Conservation (phyloP, 148 eudicot genomes). For the Silene uniflora region DNA sequence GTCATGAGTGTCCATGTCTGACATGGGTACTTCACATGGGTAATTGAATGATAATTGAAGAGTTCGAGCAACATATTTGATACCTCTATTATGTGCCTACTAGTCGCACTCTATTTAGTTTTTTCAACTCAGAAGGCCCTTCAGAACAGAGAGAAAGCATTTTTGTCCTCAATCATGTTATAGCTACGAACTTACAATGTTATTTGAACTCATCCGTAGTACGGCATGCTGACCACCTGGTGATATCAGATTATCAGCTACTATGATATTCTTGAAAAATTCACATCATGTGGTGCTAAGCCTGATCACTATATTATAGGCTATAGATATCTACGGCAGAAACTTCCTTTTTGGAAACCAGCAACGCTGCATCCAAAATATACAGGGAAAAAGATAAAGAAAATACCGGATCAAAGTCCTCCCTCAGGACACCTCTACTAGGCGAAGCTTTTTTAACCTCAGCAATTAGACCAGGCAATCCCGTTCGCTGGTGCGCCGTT, state of each 20-base stretch:
- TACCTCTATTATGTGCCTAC: not conserved
- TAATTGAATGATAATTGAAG: not conserved
- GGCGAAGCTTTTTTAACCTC: conserved; percentile 99
- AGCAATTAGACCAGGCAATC: conserved; percentile 86
- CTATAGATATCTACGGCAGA: not conserved
- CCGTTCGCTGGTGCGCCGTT: conserved; percentile 58
- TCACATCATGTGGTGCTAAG: not conserved
- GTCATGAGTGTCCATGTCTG: no score
- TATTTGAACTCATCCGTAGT: not conserved
- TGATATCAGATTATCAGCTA: not conserved
- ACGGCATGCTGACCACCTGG: not conserved
- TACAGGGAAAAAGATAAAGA: conserved; percentile 4
- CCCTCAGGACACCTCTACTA: conserved; percentile 85
- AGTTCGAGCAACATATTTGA: not conserved
- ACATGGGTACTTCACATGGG: not conserved
- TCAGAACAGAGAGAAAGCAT: not conserved
- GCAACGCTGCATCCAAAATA: not conserved
- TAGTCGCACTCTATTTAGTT: not conserved
- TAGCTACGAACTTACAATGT: not conserved
- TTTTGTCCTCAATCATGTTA: not conserved
- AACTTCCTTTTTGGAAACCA: not conserved
- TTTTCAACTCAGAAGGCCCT: not conserved
- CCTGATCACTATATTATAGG: not conserved
- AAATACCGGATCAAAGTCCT: conserved; percentile 84
- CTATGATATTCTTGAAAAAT: not conserved